Base-by-base conservation (phyloP, 805 yeast species). In the Candida awuae region DNA sequence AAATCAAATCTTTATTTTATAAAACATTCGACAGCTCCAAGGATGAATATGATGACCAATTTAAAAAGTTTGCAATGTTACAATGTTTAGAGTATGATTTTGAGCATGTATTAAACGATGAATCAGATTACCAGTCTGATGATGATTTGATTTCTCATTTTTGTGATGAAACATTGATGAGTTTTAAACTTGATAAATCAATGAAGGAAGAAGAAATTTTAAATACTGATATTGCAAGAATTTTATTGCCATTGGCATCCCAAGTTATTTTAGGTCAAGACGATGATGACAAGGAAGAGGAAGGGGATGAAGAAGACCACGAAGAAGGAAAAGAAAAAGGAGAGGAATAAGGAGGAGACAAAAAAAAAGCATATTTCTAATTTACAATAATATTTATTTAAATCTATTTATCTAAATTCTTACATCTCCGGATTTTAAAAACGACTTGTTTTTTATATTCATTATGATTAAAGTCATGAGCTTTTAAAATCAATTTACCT, bases 71-170 rank as follows among this genome's bases (percentile, higher is more conserved):
- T 30, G 58, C 65, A 2, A 37, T 61, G 22, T 42, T 63, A 13
- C 68, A 64, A 42, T 56, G 51, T 20, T 39, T 63, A 7, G 68
- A 64, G 44, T 62, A 56, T 32, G 56, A 58, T 30, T 61, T 59
- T 40, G 68, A 64, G 34, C 48, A 51, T 29, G 37, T 25, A 1
- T 34, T 58, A 15, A 55, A 50, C 34, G 50, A 45, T 5, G 50
- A 46, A 8, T 51, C 47, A 10, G 59, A 56, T 34, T 51, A 56
- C 30, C 41, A 50, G 23, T 35, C 34, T 32, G 57, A 50, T 25
- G 54, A 61, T 35, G 63, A 55, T 37, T 42, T 60, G 23, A 36
- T 61, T 8, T 51, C 47, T 2, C 47, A 52, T 12, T 62, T 62
- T 40, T 50, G 60, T 35, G 45, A 43, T 21, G 55, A 54, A 8